Evolutionary conservation across 2,329 filamentous ascomycete species (phyloP).

Genomic region (Orbilia javanica): DNA sequence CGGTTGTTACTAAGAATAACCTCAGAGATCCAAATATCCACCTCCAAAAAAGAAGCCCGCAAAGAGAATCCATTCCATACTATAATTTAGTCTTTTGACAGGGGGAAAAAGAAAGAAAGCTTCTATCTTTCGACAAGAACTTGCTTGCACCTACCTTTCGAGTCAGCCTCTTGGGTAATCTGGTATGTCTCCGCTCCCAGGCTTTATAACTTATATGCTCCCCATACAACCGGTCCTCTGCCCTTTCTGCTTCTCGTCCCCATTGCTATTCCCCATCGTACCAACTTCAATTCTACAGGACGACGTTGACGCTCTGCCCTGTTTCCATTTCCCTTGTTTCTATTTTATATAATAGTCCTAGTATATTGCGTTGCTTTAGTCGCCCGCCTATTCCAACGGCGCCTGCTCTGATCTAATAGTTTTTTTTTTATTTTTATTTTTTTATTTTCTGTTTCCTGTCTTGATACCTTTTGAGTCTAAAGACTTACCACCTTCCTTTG

Average conservation of each 20-base stretch:
- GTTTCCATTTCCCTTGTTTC: slow-evolving; percentile 51
- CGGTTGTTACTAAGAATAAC: slow-evolving; percentile 58
- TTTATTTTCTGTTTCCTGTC: slow-evolving; percentile 4
- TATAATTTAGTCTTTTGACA: slow-evolving; percentile 42
- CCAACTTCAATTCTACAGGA: slow-evolving; percentile 59
- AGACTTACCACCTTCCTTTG: slow-evolving; percentile 58
- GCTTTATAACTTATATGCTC: slow-evolving; percentile 44
- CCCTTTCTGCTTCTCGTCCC: slow-evolving; percentile 37
- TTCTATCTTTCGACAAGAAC: slow-evolving; percentile 39
- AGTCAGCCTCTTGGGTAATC: slow-evolving; percentile 55
- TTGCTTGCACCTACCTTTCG: slow-evolving; percentile 16
- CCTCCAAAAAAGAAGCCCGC: slow-evolving; percentile 39
- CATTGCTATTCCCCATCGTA: slow-evolving; percentile 26
- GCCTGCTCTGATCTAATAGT: slow-evolving; percentile 43
- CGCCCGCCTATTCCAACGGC: slow-evolving; percentile 48
- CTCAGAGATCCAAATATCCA: slow-evolving; percentile 52
- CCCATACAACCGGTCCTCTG: slow-evolving; percentile 54
- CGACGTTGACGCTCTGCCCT: slow-evolving; percentile 59
- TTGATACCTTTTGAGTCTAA: slow-evolving; percentile 28
- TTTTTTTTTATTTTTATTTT: slow-evolving; percentile 18
- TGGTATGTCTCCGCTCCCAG: slow-evolving; percentile 51
- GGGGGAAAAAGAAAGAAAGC: slow-evolving; percentile 52
- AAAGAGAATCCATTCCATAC: slow-evolving; percentile 29
- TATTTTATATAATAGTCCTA: slow-evolving; percentile 55
- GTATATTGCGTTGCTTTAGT: slow-evolving; percentile 55